Conservation (phyloP, 2,329 filamentous ascomycete species). For the Chaetoscypha palmicola region DNA sequence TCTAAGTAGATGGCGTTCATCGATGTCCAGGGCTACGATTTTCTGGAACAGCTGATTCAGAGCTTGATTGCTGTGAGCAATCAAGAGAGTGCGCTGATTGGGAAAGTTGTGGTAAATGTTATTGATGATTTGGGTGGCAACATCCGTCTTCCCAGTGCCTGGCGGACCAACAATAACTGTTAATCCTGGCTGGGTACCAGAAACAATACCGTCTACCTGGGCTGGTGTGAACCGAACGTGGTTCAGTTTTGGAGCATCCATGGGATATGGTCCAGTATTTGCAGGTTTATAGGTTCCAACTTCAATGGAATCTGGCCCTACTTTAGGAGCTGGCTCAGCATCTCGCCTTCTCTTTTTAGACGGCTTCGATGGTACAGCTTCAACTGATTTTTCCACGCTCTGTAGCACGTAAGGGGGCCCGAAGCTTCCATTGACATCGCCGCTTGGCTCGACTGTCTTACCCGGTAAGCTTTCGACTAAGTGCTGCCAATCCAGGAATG, state of each 20-base stretch:
- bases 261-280: constrained; percentile 83
- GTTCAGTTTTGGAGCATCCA: constrained; percentile 77
- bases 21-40: constrained; percentile 92
- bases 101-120: constrained; percentile 99
- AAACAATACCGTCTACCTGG: constrained; percentile 87
- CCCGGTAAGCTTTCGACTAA: constrained; percentile 84
- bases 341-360: constrained; percentile 86
- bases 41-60: constrained; percentile 97
- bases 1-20: constrained; percentile 85
- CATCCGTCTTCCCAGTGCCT: constrained; percentile 98
- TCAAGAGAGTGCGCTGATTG: constrained; percentile 78
- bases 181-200: constrained; percentile 87
- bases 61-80: constrained; percentile 97
- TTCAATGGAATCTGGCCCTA: constrained; percentile 60
- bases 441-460: constrained; percentile 73
- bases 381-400: constrained; percentile 47
- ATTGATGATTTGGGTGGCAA: constrained; percentile 96
- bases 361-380: constrained; percentile 47
- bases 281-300: constrained; percentile 86
- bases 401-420: constrained; percentile 84
- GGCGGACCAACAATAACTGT: constrained; percentile 93
- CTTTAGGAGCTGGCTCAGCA: constrained; percentile 57
- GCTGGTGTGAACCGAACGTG: constrained; percentile 80
- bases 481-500: constrained; percentile 93
- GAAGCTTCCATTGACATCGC: constrained; percentile 65